Percentiles rank a stretch among this genome's conserved stretches.
Conservation (phyloP, 176 grass and related monocot species). For the Oryza australiensis region DNA sequence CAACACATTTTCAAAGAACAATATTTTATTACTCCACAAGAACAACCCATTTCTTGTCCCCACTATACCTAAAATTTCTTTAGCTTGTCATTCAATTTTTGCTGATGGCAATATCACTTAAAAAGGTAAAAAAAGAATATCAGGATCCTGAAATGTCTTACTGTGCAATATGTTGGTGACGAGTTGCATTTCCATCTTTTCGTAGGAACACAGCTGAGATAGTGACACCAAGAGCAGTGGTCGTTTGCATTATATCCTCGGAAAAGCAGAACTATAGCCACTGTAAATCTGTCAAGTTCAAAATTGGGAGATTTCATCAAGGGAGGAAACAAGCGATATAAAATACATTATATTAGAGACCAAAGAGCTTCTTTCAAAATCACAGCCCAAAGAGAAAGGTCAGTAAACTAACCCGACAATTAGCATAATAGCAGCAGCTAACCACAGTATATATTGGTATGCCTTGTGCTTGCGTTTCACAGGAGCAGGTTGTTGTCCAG, state of each 20-base stretch:
- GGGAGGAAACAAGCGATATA: not conserved
- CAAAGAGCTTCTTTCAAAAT: not conserved
- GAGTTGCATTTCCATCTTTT: constrained; percentile 60
- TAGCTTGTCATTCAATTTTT: constrained; percentile 5
- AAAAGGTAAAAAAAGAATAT: not conserved
- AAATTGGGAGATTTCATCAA: constrained; percentile 7
- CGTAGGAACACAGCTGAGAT: constrained; percentile 77
- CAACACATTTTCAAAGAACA: not conserved
- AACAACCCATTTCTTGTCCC: not conserved
- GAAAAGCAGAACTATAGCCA: constrained; percentile 63
- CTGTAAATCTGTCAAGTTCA: constrained; percentile 55
- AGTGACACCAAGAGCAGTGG: constrained; percentile 87
- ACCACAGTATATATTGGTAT: constrained; percentile 80
- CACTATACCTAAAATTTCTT: not conserved
- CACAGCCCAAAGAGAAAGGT: not conserved
- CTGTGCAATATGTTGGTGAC: constrained; percentile 44
- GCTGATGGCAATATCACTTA: not conserved
- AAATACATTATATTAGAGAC: not conserved
- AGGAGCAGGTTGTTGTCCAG: constrained; percentile 24
- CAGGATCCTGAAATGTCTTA: constrained; percentile 18
- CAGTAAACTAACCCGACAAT: constrained; percentile 49
- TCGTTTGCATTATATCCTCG: constrained; percentile 71
- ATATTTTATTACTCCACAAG: not conserved
- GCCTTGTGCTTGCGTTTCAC: constrained; percentile 61
- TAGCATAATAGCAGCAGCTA: constrained; percentile 48